Conservation (phyloP, 768 basidiomycete genomes). For the Lactifluus hygrophoroides region DNA sequence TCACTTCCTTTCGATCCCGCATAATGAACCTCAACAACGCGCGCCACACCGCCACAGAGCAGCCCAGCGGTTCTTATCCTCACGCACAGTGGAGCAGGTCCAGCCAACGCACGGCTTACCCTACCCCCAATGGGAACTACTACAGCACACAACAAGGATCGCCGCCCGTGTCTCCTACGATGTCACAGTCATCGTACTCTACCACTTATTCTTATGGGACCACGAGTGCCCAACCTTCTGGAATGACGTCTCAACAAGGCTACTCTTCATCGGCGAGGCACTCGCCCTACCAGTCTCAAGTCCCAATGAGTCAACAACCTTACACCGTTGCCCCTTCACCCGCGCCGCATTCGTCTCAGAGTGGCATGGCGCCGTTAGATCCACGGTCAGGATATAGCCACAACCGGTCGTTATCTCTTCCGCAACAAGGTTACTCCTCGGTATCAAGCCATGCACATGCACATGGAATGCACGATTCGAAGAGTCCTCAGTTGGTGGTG, state of each 20-base stretch:
- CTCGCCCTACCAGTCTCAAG: conserved; percentile 6
- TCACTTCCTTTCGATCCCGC: conserved; percentile 2
- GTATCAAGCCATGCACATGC: conserved; percentile 1
- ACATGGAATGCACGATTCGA: conserved; percentile 9
- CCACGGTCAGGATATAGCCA: conserved; percentile 11
- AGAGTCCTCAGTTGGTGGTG: conserved; percentile 22
- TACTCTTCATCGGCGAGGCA: conserved; percentile 10
- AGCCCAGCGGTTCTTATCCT: conserved; percentile 9
- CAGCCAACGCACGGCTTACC: conserved; percentile 13
- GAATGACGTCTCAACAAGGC: conserved; percentile 1
- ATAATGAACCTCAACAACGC: conserved; percentile 19
- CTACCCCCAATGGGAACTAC: conserved; percentile 12
- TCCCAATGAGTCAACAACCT: not conserved
- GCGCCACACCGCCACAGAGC: conserved; percentile 18
- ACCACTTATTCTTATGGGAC: conserved; percentile 5
- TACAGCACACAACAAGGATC: conserved; percentile 9
- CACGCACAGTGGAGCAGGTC: conserved; percentile 17
- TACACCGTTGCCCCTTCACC: conserved; percentile 1
- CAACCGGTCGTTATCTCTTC: conserved; percentile 13
- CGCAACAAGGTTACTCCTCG: conserved; percentile 1
- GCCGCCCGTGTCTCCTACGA: conserved; percentile 11
- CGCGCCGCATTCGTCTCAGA: conserved; percentile 13
- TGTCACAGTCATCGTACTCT: conserved; percentile 1
- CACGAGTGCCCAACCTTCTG: conserved; percentile 4
- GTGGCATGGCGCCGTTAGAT: not conserved